Conservation (phyloP, 495 filamentous ascomycete species). For the Penicillium waksmanii region DNA sequence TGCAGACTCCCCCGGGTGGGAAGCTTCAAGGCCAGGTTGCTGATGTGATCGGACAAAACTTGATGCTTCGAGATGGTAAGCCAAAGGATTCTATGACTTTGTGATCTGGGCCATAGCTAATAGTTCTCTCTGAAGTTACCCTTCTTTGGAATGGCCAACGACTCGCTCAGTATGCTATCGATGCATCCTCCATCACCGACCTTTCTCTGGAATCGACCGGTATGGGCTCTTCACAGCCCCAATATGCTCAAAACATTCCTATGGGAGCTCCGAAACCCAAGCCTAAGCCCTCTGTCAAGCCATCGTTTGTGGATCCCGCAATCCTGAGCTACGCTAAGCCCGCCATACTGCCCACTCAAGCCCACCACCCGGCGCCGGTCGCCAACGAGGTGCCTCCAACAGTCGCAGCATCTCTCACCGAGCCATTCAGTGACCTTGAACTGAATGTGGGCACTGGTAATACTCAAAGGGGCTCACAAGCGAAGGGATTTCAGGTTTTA, state of each 20-base stretch:
- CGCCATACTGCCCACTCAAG: conserved; percentile 14
- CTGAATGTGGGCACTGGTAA: conserved; percentile 29
- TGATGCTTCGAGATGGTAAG: conserved; percentile 81
- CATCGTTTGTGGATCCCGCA: conserved; percentile 58
- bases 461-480: conserved; percentile 15
- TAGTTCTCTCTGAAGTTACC: conserved; percentile 38
- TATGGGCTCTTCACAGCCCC: conserved; percentile 27
- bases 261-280: conserved; percentile 1
- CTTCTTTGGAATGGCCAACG: conserved; percentile 54
- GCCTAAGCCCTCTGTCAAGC: conserved; percentile 20
- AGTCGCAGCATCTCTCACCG: conserved; percentile 37
- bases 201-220: conserved; percentile 52
- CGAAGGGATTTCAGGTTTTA: conserved; percentile 23
- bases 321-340: conserved; percentile 49
- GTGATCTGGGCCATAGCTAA: not conserved
- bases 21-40: conserved; percentile 74
- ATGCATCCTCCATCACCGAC: conserved; percentile 61
- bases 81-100: conserved; percentile 2
- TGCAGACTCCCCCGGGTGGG: conserved; percentile 66
- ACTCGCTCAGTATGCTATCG: conserved; percentile 53
- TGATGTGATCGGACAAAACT: conserved; percentile 69
- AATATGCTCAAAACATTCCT: conserved; percentile 20
- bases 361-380: not conserved
- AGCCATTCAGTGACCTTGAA: conserved; percentile 49
- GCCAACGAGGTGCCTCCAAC: conserved; percentile 23